These are phyloP conservation scores for Magnusiomyces starmeri DNA, from an alignment of 1,139 yeast species.

Conservation along the genomic window DNA sequence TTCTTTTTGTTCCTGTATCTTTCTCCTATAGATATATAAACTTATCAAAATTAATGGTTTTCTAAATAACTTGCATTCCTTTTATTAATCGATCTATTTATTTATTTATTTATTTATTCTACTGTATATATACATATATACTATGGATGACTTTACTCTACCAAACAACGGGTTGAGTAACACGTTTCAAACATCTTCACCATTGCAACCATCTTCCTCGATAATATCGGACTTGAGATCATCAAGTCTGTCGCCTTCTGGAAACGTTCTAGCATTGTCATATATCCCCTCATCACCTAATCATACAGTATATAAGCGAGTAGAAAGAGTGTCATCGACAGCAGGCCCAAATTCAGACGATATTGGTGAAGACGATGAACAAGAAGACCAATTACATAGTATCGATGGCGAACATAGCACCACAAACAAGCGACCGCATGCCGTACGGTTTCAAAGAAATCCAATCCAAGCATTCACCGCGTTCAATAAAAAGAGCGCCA, in stretches of 20 bases:
- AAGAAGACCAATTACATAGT: no score
- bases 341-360: neutral
- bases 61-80: neutral
- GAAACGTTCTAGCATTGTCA: neutral
- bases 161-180: no score
- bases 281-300: neutral
- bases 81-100: neutral
- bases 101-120: neutral
- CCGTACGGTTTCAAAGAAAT: neutral
- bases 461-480: neutral
- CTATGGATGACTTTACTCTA: no score
- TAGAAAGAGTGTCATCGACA: neutral
- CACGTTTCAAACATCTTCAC: no score
- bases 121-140: no score
- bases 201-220: neutral
- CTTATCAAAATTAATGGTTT: neutral
- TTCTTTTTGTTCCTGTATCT: neutral
- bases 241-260: slow-evolving; percentile 1
- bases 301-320: neutral
- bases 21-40: neutral
- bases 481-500: neutral
- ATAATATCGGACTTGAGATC: neutral
- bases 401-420: no score
- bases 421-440: neutral
- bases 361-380: no score